Percentiles rank a stretch among this genome's conserved stretches.
Evolutionary conservation across 495 filamentous ascomycete genomes (phyloP).

Genomic region (Tetracladium marchalianum): DNA sequence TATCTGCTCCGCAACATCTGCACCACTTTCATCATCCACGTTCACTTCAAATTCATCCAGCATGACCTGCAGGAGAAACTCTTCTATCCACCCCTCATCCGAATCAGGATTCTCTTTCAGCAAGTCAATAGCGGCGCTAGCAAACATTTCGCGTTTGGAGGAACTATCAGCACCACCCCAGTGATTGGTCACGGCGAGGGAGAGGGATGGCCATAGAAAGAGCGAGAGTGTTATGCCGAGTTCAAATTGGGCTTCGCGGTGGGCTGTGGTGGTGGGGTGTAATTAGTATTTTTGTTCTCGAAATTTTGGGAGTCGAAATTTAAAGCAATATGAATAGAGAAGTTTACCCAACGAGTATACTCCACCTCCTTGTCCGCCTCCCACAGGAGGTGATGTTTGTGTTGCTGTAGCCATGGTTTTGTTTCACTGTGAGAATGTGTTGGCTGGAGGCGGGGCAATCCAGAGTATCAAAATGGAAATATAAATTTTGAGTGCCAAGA

Average conservation of each 20-base stretch:
- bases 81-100: conserved; percentile 75
- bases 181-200: conserved; percentile 72
- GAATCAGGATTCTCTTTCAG: conserved; percentile 61
- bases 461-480: neutral
- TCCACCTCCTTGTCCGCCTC: neutral
- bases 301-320: neutral
- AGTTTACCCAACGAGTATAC: neutral
- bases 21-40: conserved; percentile 80
- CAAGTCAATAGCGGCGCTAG: conserved; percentile 77
- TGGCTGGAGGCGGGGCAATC: conserved; percentile 13
- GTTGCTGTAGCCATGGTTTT: conserved; percentile 53
- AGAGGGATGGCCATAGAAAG: conserved; percentile 76
- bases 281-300: neutral
- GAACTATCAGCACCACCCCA: conserved; percentile 80
- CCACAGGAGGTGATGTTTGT: conserved; percentile 30
- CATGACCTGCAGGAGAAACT: conserved; percentile 78
- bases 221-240: conserved; percentile 71
- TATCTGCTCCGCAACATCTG: conserved; percentile 61
- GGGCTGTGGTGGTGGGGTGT: conserved; percentile 13
- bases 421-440: conserved; percentile 42
- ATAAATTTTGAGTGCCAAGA: too few relatives aligned
- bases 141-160: conserved; percentile 96
- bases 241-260: conserved; percentile 54
- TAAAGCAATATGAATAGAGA: neutral
- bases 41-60: conserved; percentile 89